A percentile compares a stretch with the other conserved stretches of the same genome.
phyloP scores from a whole-genome alignment of 768 basidiomycete genomes.

The Suillus placidus region DNA sequence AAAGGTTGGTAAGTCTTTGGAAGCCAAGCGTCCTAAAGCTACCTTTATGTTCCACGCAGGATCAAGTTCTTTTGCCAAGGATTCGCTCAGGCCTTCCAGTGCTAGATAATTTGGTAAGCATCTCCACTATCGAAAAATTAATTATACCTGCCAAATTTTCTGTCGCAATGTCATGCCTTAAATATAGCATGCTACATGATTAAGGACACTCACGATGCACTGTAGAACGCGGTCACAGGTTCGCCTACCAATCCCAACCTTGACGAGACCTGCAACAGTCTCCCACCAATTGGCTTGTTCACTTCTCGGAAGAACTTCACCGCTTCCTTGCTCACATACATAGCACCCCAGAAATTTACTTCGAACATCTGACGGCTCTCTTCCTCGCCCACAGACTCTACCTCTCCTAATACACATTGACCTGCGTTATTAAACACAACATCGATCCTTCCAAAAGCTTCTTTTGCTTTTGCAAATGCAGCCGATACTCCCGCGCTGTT shows the following conservation, averaged over 20 bases:
- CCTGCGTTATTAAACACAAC: slow-evolving; percentile 43
- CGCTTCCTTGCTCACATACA: slow-evolving; percentile 32
- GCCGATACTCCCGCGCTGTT: slow-evolving; percentile 21
- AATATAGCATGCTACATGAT: background rate
- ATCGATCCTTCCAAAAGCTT: slow-evolving; percentile 37
- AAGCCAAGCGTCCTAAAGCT: background rate
- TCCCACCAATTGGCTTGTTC: slow-evolving; percentile 41
- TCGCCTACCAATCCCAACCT: slow-evolving; percentile 30
- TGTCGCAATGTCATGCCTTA: background rate
- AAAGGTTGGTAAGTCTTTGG: background rate
- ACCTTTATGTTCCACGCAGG: slow-evolving; percentile 49
- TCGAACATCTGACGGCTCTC: slow-evolving; percentile 40
- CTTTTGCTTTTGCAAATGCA: slow-evolving; percentile 31
- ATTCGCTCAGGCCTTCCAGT: slow-evolving; percentile 37
- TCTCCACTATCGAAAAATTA: background rate
- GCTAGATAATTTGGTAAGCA: slow-evolving; percentile 22
- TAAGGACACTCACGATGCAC: slow-evolving; percentile 27
- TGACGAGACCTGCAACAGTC: slow-evolving; percentile 43
- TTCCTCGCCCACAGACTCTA: slow-evolving; percentile 37
- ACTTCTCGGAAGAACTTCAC: slow-evolving; percentile 40
- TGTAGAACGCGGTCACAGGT: slow-evolving; percentile 23
- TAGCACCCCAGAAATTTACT: slow-evolving; percentile 39
- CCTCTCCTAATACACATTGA: slow-evolving; percentile 30
- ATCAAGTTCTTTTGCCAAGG: slow-evolving; percentile 39
- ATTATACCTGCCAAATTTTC: slow-evolving; percentile 10